A percentile compares a stretch with the other conserved stretches of the same genome.
phyloP scores from a whole-genome alignment of 2,329 filamentous ascomycete genomes.

The Ascochyta viciae-villosae region DNA sequence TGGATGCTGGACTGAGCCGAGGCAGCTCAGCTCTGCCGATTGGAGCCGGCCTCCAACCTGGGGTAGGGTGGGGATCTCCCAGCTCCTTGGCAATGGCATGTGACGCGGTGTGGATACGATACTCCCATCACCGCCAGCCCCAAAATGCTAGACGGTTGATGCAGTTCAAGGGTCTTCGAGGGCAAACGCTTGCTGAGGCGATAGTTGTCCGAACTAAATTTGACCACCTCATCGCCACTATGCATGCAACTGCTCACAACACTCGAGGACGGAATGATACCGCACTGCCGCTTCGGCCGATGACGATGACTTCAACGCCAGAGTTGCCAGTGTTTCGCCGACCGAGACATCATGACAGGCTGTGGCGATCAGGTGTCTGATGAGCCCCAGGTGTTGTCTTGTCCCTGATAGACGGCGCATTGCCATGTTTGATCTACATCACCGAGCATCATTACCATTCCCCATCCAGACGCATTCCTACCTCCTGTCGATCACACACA shows the following conservation, averaged over 20 bases:
- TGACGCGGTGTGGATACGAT: neutral
- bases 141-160: neutral
- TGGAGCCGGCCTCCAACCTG: conserved; percentile 19
- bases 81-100: conserved; percentile 4
- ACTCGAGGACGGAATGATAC: conserved; percentile 1
- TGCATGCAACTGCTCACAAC: neutral
- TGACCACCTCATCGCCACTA: neutral
- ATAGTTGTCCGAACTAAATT: conserved; percentile 1
- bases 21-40: conserved; percentile 18
- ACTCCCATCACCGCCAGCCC: neutral
- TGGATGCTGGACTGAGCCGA: conserved; percentile 5
- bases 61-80: conserved; percentile 9
- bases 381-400: neutral
- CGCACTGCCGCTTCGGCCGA: conserved; percentile 3
- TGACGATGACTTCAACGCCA: neutral
- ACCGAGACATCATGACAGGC: neutral
- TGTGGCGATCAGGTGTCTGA: neutral
- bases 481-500: neutral
- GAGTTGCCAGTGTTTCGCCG: neutral
- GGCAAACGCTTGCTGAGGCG: neutral
- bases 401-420: neutral
- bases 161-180: neutral
- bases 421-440: neutral
- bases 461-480: neutral
- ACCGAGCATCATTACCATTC: neutral